Percentiles rank a stretch among this genome's conserved stretches.
Conservation (phyloP, 106 monocot genomes). For the Gastrodia elata region DNA sequence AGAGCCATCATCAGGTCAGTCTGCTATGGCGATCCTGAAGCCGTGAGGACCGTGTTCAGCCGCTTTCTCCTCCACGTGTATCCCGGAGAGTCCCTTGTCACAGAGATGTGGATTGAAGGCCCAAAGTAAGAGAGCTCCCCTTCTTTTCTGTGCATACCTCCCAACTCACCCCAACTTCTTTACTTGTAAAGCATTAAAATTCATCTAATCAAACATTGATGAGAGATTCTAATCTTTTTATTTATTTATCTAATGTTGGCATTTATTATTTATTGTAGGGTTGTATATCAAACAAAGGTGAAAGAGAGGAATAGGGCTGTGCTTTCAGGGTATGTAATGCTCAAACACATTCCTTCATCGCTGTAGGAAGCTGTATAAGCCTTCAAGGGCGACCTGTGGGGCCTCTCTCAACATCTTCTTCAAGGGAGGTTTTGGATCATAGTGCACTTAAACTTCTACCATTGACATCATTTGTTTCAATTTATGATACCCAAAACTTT, state of each 20-base stretch:
- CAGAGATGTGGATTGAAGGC: slow-evolving; percentile 86
- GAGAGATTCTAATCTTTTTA: neutral
- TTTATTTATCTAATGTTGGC: neutral
- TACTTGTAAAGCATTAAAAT: too few species aligned
- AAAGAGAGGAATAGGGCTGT: slow-evolving; percentile 64
- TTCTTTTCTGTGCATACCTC: neutral
- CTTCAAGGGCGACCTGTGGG: too few species aligned
- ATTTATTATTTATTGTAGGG: slow-evolving; percentile 24
- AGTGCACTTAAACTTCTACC: too few species aligned
- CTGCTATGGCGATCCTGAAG: slow-evolving; percentile 57
- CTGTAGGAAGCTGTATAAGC: too few species aligned
- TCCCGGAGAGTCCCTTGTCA: slow-evolving; percentile 88
- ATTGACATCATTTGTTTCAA: too few species aligned
- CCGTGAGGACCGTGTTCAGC: slow-evolving; percentile 67
- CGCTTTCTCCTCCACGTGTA: slow-evolving; percentile 89
- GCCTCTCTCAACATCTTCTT: too few species aligned
- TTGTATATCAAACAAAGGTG: slow-evolving; percentile 73
- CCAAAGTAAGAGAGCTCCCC: slow-evolving; percentile 31
- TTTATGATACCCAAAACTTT: too few species aligned
- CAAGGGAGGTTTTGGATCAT: too few species aligned
- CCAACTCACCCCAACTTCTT: too few species aligned
- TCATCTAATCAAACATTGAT: too few species aligned
- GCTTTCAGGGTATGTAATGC: slow-evolving; percentile 63
- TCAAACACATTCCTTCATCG: slow-evolving; percentile 47
- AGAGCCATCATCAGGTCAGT: slow-evolving; percentile 65